Evolutionary conservation across 257 asterid species (phyloP), one percentile per base, ranked within the genome.

Genomic region (Paraleonurus japonicus): DNA sequence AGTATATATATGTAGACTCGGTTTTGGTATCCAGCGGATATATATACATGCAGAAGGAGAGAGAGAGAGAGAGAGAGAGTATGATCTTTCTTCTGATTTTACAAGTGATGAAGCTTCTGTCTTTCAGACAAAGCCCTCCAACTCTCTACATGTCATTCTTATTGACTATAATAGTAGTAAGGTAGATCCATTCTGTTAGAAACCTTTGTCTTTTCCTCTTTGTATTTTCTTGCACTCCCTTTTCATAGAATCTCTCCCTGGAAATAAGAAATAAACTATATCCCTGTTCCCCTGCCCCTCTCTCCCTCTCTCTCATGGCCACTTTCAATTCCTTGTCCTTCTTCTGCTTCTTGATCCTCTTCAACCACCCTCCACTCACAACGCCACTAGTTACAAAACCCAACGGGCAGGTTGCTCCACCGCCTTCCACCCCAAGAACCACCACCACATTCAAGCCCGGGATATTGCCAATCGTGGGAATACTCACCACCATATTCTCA

Each of bases 401-500:
- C 22, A 11, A 26, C 3, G 35, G 65, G 23, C 11, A 47, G 15
- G 6, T 8, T 51, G 24, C 71, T 1, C 69, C 74, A 3, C 80
- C 84, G 30, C 80, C 83, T 2, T 60, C 85, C 0, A 19, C 82
- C 0, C 2, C 80, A 2, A 76, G 67, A 63, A 37, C 28, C 28
- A 6, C 28, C 28, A 6, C 73, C 9, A 70, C 85, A 1, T 83
- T 84, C 68, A 82, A 74, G 77, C 95, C 97, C 0, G 86, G 95
- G 7, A 75, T 92, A 12, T 84, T 87, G 0, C 78, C 81, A 3
- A 69, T 80, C 4, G 85, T 89, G 9, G 98, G 87, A 1, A 65
- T 86, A 1, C 79, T 89, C 45, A 86, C 95, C 20, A 82, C 88
- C 0, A 61, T 85, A 2, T 88, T 92, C 81, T 87, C 95, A 0